A percentile compares a stretch with the other conserved stretches of the same genome.
These are phyloP conservation scores for Paxillus rubicundulus DNA, from an alignment of 768 basidiomycete species.

Conservation along the genomic window DNA sequence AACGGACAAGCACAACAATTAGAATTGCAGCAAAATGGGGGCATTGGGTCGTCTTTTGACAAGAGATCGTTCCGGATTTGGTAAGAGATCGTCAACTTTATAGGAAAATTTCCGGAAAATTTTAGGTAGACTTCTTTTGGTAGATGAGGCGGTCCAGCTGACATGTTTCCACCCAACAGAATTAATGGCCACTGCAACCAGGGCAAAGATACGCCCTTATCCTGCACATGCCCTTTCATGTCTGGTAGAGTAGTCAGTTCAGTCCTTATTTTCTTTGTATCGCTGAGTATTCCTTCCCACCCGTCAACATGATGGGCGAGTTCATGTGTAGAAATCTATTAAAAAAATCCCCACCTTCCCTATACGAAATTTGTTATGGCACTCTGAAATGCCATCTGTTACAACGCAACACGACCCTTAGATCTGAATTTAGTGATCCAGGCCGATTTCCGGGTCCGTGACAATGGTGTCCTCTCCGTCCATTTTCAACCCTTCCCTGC, in stretches of 20 bases:
- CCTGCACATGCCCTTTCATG: not conserved
- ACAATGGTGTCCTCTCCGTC: constrained; percentile 40
- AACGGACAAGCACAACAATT: constrained; percentile 26
- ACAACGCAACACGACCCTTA: constrained; percentile 65
- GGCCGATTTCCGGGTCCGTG: constrained; percentile 40
- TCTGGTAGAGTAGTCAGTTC: not conserved
- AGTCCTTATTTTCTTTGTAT: not conserved
- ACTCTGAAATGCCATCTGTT: constrained; percentile 41
- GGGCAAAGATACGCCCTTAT: not conserved
- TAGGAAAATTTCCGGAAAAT: not conserved
- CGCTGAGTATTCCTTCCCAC: constrained; percentile 15
- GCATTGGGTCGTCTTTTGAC: constrained; percentile 25
- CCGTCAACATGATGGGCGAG: constrained; percentile 24
- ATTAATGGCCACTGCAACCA: not conserved
- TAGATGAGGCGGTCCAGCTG: no score
- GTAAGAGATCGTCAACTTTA: constrained; percentile 28
- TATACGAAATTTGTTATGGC: constrained; percentile 40
- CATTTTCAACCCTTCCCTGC: constrained; percentile 39
- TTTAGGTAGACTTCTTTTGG: constrained; percentile 9
- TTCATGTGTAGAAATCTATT: constrained; percentile 35
- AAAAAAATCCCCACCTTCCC: constrained; percentile 43
- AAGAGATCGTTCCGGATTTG: constrained; percentile 15
- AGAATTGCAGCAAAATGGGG: constrained; percentile 21
- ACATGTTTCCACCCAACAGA: not conserved
- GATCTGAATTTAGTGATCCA: constrained; percentile 68